Conservation (phyloP, 306 rosid genomes). For the Argentina anserina region DNA sequence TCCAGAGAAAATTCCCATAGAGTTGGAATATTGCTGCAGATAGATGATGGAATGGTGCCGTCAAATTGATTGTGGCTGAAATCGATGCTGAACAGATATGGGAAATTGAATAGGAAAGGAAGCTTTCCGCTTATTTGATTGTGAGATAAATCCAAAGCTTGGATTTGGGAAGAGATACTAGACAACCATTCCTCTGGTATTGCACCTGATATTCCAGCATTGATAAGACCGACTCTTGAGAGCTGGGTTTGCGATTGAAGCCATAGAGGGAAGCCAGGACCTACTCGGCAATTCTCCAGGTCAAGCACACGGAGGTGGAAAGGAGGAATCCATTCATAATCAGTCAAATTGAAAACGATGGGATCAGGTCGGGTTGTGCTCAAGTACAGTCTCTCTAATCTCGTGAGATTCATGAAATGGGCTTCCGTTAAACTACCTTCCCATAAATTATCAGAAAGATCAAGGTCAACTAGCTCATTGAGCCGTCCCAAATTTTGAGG, state of each 20-base stretch:
- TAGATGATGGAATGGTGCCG: neutral
- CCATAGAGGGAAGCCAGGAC: neutral
- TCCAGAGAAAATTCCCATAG: fast-evolving
- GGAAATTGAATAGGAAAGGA: neutral
- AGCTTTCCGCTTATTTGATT: neutral
- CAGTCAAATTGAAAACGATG: neutral
- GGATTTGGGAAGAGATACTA: neutral
- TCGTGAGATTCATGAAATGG: constrained; percentile 15
- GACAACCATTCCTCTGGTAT: neutral
- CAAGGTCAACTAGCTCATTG: neutral
- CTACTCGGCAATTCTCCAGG: neutral
- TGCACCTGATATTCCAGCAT: too few relatives aligned
- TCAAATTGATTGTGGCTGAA: neutral
- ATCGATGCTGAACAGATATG: too few relatives aligned
- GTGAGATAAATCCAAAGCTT: neutral
- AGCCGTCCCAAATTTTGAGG: constrained; percentile 26
- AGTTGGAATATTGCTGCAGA: neutral
- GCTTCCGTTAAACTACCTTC: constrained; percentile 8
- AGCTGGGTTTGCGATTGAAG: neutral
- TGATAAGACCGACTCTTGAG: fast-evolving
- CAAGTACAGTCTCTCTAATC: neutral
- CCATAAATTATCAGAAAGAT: neutral
- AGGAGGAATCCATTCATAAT: neutral
- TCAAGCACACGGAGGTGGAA: neutral
- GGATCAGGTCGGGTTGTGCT: neutral